phyloP scores from a whole-genome alignment of 495 filamentous ascomycete genomes.

The Xylaria castorea region DNA sequence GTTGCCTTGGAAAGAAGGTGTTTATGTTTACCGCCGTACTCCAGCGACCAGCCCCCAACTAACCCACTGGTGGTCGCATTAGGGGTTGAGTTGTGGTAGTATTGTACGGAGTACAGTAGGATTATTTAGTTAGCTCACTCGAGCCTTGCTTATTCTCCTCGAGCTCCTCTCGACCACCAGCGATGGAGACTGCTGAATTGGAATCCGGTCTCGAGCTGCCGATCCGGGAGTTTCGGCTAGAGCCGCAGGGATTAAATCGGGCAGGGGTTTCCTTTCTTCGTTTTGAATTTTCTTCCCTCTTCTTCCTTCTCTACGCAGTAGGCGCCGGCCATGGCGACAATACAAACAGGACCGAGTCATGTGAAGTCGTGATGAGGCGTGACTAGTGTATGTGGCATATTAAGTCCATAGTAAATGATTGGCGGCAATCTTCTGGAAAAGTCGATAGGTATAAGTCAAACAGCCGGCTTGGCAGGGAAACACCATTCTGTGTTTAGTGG shows the following conservation, averaged over 20 bases:
- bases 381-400: background rate
- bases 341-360: background rate
- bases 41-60: background rate
- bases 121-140: background rate
- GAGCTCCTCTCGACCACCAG: background rate
- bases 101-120: constrained; percentile 2
- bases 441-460: background rate
- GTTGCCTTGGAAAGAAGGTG: background rate
- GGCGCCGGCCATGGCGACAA: background rate
- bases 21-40: background rate
- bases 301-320: background rate
- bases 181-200: constrained; percentile 2
- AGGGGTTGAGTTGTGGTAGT: background rate
- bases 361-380: background rate
- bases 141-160: constrained; percentile 8
- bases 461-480: constrained; percentile 14
- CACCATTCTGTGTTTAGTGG: background rate
- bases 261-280: background rate
- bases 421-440: background rate
- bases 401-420: background rate
- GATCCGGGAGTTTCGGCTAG: constrained; percentile 23
- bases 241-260: background rate
- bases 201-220: background rate
- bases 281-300: background rate
- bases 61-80: background rate